These are phyloP conservation scores for Pseudomicrostroma phylloplanum DNA, from an alignment of 1,284 basidiomycete genomes.

Conservation along the genomic window DNA sequence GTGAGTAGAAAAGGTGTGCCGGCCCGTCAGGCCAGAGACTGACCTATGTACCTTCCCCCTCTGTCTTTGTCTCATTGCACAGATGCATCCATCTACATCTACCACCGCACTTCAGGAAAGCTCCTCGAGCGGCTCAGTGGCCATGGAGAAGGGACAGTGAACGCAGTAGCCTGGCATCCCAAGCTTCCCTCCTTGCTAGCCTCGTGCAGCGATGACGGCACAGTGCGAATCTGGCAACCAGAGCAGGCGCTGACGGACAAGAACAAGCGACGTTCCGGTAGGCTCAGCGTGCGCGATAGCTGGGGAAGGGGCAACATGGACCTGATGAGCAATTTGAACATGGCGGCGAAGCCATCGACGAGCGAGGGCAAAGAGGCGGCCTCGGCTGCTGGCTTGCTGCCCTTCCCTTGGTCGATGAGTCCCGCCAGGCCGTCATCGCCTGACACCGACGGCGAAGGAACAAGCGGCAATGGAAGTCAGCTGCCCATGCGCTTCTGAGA, in stretches of 20 bases:
- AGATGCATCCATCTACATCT: conserved; percentile 72
- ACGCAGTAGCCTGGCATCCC: conserved; percentile 94
- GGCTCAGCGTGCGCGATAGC: background rate
- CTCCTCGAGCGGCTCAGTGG: conserved; percentile 77
- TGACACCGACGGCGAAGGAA: background rate
- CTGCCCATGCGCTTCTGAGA: too few relatives aligned
- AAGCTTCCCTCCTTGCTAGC: conserved; percentile 77
- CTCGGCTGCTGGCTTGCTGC: background rate
- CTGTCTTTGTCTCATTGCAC: background rate
- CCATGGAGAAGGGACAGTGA: conserved; percentile 80
- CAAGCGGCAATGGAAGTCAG: too few relatives aligned
- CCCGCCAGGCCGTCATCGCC: background rate
- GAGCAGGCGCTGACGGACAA: background rate
- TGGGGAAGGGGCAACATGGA: background rate
- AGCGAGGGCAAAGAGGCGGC: too few relatives aligned
- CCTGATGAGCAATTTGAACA: background rate
- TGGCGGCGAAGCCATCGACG: background rate
- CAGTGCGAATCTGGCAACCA: conserved; percentile 40
- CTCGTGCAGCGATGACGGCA: conserved; percentile 48
- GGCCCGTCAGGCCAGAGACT: too few relatives aligned
- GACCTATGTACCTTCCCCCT: background rate
- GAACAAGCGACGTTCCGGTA: background rate
- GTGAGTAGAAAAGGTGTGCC: conserved; percentile 54
- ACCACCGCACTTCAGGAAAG: conserved; percentile 79
- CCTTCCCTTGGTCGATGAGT: conserved; percentile 8